Base-by-base conservation (phyloP, 805 yeast genomes). In the Metschnikowia matae region DNA sequence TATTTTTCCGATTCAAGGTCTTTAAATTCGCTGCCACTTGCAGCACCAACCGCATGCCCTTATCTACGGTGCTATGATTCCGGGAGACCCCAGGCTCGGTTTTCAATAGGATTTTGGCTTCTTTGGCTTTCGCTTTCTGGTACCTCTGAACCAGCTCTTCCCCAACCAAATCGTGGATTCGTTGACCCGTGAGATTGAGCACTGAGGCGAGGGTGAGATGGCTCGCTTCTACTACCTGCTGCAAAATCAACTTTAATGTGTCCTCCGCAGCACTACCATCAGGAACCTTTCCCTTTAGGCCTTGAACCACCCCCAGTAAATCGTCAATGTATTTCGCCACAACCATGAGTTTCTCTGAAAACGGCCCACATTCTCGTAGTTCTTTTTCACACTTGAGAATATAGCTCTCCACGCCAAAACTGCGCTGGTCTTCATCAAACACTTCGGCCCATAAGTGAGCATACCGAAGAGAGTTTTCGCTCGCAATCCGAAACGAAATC, bases 301-400 rank as follows among this genome's bases (percentile, higher is more conserved):
- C 34, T 26, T 42, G 31, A 5, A 42, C 29, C 33, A 34, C n/a
- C 5, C 13, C 17, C 5, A 21, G 4, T n/a, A 42, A n/a, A 6
- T 44, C 15, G 23, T 26, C 40, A 7, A 34, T 6, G 23, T 35
- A 44, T 13, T 6, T 44, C 13, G 39, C 8, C 23, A 44, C 11
- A 33, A 11, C 10, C 29, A 6, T 10, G n/a, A 52, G 10, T 3
- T 36, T 40, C 14, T 36, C 31, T 11, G 39, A 15, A 14, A 37
- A 18, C 4, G 14, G 13, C 14, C 34, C 11, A 7, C 14, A 35
- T 11, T 40, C 44, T 3, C 41, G 44, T 18, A 52, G 33, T n/a
- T 52, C 53, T 8, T 31, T 40, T 26, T 37, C 31, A 15, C 55
- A 52, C 34, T 52, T 52, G 31, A 46, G 49, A 34, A 40, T 41